phyloP scores from a whole-genome alignment of 2,329 filamentous ascomycete genomes.

The Verticillium nonalfalfae region DNA sequence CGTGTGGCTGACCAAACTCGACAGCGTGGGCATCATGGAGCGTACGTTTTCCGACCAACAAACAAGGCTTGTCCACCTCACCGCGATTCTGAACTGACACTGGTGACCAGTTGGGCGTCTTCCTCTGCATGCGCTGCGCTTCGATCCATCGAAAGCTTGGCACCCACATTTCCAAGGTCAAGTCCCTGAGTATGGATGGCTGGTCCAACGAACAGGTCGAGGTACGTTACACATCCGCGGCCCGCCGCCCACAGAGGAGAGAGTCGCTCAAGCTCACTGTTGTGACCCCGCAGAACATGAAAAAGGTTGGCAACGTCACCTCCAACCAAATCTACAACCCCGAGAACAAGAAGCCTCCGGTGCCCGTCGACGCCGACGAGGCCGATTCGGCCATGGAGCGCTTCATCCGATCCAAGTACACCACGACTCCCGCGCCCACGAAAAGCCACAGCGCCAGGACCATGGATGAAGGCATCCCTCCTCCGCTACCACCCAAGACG shows the following conservation, averaged over 20 bases:
- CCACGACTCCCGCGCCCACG: constrained; percentile 43
- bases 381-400: constrained; percentile 91
- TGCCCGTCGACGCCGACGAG: constrained; percentile 88
- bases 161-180: constrained; percentile 97
- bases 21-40: constrained; percentile 95
- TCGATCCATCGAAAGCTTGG: constrained; percentile 92
- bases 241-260: neutral
- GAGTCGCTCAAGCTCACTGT: neutral
- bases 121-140: constrained; percentile 96
- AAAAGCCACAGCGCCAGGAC: constrained; percentile 30
- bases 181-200: constrained; percentile 96
- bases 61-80: too few relatives aligned
- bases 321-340: constrained; percentile 92
- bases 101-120: constrained; percentile 72
- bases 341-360: constrained; percentile 70
- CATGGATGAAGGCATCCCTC: constrained; percentile 53
- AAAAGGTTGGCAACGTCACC: constrained; percentile 75
- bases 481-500: constrained; percentile 57
- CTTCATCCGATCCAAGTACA: constrained; percentile 92
- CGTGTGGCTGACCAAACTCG: constrained; percentile 8
- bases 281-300: constrained; percentile 71
- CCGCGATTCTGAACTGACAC: neutral
- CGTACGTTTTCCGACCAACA: constrained; percentile 45
- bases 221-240: constrained; percentile 43
- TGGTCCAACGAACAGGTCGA: constrained; percentile 97